Conservation (phyloP, 768 basidiomycete genomes). For the Leccinum subgranulosum region DNA sequence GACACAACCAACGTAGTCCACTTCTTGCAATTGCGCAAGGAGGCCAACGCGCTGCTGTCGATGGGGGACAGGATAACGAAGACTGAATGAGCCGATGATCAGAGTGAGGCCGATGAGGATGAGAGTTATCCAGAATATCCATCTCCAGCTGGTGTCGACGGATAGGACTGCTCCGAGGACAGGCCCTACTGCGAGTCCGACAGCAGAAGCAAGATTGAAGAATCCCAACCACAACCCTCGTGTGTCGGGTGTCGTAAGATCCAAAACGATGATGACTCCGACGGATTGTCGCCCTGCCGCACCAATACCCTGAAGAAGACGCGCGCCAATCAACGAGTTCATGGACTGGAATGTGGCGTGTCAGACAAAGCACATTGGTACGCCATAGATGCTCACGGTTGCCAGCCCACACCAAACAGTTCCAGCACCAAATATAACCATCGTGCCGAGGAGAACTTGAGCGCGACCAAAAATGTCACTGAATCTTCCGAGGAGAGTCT, state of each 20-base stretch:
- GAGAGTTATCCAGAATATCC: constrained; percentile 44
- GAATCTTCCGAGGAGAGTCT: constrained; percentile 33
- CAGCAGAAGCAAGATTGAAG: constrained; percentile 35
- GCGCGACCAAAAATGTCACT: constrained; percentile 36
- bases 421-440: constrained; percentile 34
- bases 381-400: constrained; percentile 18
- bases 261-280: constrained; percentile 34
- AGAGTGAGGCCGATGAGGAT: constrained; percentile 33
- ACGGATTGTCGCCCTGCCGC: constrained; percentile 37
- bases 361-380: constrained; percentile 4
- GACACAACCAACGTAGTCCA: constrained; percentile 31
- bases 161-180: constrained; percentile 46
- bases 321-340: constrained; percentile 33
- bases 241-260: constrained; percentile 35
- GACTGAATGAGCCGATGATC: constrained; percentile 22
- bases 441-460: constrained; percentile 32
- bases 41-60: constrained; percentile 30
- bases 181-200: constrained; percentile 46
- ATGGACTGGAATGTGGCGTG: constrained; percentile 25
- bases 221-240: constrained; percentile 36
- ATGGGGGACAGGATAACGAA: constrained; percentile 34
- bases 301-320: constrained; percentile 36
- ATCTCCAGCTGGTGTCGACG: constrained; percentile 42
- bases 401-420: constrained; percentile 35
- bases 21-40: constrained; percentile 32